These are phyloP conservation scores for Wickerhamomyces ciferrii DNA, from an alignment of 805 yeast species.

Conservation along the genomic window DNA sequence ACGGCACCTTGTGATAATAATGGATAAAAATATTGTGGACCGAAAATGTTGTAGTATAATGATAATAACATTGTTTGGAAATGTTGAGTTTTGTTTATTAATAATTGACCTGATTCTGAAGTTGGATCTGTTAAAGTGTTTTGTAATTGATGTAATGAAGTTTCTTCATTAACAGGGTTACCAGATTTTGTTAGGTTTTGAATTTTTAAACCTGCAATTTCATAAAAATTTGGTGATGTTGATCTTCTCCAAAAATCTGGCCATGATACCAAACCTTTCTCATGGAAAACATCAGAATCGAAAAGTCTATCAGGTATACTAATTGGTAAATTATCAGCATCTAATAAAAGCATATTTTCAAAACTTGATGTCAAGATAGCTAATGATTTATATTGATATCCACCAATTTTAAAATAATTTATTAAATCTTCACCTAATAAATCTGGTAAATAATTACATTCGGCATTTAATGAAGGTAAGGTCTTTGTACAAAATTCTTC, in stretches of 20 bases:
- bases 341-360: conserved; percentile 65
- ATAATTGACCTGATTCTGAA: conserved; percentile 62
- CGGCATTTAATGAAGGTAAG: conserved; percentile 55
- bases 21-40: conserved; percentile 63
- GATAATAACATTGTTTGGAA: conserved; percentile 52
- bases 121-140: conserved; percentile 62
- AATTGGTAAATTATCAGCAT: conserved; percentile 71
- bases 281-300: background rate
- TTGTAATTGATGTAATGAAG: conserved; percentile 51
- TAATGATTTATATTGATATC: conserved; percentile 59
- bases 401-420: background rate
- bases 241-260: conserved; percentile 85
- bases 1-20: conserved; percentile 64
- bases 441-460: conserved; percentile 61
- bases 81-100: conserved; percentile 54
- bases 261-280: conserved; percentile 53
- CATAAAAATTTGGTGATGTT: conserved; percentile 63
- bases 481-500: conserved; percentile 55
- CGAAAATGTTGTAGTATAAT: conserved; percentile 58
- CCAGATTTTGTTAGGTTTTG: background rate
- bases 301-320: conserved; percentile 54
- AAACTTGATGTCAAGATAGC: conserved; percentile 70
- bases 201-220: conserved; percentile 50
- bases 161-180: conserved; percentile 6
- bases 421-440: conserved; percentile 35